Base-by-base conservation (phyloP, 1,139 yeast genomes). In the Debaryomycetaceae sp. region DNA sequence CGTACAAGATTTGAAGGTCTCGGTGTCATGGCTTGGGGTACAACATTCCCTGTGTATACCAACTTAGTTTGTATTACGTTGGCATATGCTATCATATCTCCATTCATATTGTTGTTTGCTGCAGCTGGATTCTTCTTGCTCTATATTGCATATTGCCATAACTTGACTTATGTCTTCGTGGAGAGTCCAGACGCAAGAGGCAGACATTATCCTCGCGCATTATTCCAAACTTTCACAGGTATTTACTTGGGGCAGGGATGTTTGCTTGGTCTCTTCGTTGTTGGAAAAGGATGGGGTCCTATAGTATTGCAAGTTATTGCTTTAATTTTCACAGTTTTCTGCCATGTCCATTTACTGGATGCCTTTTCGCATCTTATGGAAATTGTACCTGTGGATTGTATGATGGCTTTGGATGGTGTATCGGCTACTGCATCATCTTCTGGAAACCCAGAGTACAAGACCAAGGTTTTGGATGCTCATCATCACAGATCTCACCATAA, bases 241-340 rank as follows among this genome's bases (percentile, higher is more conserved):
- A 64, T 92, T 35, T 92, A 92, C 61, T 63, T 92, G 49, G 95
- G 94, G 16, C 92, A 92, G 63, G 63, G 89, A 26, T 87, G 96
- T 67, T 58, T 92, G 56, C 65, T 91, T 48, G 97, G 95, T 41
- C 70, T 92, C 47, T 88, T 89, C 58, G 87, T 81, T 19, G 88
- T 89, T 54, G 94, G 95, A 48, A 87, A 88, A 72, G 87, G 95
- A 42, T 91, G 96, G 96, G 97, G 96, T 31, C 95, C 96, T 36
- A 76, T 91, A 48, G 91, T 78, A 13, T 66, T 92, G 40, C 88
- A 86, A 61, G 83, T 78, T 6, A 73, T 87, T 42, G 69, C 82
- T 41, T 54, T 88, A 13, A 78, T 70, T 13, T 70, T 75, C 46
- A 88, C 97, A 0, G 74, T 78, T 4, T 78, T 79, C 53, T 73